Base-by-base conservation (phyloP, 2,329 filamentous ascomycete species). In the Huntiella moniliformis region DNA sequence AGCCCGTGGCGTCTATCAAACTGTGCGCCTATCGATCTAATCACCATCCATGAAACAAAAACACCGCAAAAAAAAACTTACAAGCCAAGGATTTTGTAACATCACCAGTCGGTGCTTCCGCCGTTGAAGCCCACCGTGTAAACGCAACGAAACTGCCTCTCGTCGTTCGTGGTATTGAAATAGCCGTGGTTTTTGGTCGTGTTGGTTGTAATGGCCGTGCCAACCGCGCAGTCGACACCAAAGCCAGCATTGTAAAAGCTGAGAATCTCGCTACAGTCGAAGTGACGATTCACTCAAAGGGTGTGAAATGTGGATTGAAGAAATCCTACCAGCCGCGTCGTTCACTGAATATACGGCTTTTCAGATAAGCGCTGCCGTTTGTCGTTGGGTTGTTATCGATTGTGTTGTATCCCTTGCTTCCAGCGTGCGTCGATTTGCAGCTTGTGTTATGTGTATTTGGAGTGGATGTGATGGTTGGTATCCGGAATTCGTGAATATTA, bases 1-100 rank as follows among this genome's bases (percentile, higher is more conserved):
- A 28, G 22, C 22, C 22, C 22, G 22, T 28, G 22, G 22, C 22
- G 22, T 28, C 22, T 28, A 8, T 2, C 22, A 28, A 28, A 28
- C 22, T 28, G 22, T 28, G 22, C 22, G 22, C 3, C 22, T 3
- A 28, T 8, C 22, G 8, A 28, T 6, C 22, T 8, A 28, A 28
- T 28, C 22, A 28, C 22, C 7, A 28, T 28, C 22, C 22, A 28
- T 28, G 22, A 28, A 28, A 28, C 6, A 28, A 28, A 28, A 22
- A 28, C 3, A 10, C 7, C 22, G 22, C 22, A 28, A 10, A 28
- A 28, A 28, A 18, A 22, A 39, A 56, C 66, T 57, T 55, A 71
- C 67, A 52, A 33, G 66, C 61, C 49, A 71, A 58, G 17, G 55
- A 64, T 16, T 50, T 51, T 12, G 51, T 45, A 40, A 38, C 47